A percentile compares a stretch with the other conserved stretches of the same genome.
phyloP scores from a whole-genome alignment of 306 rosid genomes.

The Glycine tomentella region DNA sequence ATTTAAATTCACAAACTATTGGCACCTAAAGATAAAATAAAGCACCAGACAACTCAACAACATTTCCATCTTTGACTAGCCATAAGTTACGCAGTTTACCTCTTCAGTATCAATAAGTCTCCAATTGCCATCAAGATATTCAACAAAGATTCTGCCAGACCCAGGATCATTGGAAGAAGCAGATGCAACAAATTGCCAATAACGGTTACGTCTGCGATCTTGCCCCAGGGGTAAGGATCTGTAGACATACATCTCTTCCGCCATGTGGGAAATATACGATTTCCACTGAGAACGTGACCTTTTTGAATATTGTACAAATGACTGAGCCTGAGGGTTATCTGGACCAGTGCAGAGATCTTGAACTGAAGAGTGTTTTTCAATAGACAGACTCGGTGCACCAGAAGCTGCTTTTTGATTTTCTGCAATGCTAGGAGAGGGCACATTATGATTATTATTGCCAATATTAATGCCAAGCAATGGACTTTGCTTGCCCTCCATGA shows the following conservation, averaged over 20 bases:
- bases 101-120: conserved; percentile 94
- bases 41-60: not conserved
- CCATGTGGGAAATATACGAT: conserved; percentile 83
- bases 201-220: conserved; percentile 93
- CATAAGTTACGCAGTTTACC: conserved; percentile 55
- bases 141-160: conserved; percentile 92
- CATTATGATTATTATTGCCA: conserved; percentile 49
- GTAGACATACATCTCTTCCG: conserved; percentile 91
- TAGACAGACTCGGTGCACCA: conserved; percentile 53
- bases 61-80: conserved; percentile 3
- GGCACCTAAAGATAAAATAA: conserved; percentile 1
- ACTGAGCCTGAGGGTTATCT: conserved; percentile 65
- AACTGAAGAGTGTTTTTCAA: conserved; percentile 61
- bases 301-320: conserved; percentile 80
- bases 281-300: conserved; percentile 91
- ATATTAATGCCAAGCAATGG: conserved; percentile 69
- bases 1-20: conserved; percentile 19
- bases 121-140: conserved; percentile 86
- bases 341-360: conserved; percentile 68
- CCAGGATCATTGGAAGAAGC: conserved; percentile 96
- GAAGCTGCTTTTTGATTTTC: conserved; percentile 61
- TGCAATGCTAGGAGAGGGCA: conserved; percentile 65
- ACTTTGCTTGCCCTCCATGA: conserved; percentile 72
- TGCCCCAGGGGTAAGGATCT: conserved; percentile 98
- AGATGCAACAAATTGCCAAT: conserved; percentile 96